phyloP scores from a whole-genome alignment of 192 early-diverging fungal species.

The Mortierella alpina region DNA sequence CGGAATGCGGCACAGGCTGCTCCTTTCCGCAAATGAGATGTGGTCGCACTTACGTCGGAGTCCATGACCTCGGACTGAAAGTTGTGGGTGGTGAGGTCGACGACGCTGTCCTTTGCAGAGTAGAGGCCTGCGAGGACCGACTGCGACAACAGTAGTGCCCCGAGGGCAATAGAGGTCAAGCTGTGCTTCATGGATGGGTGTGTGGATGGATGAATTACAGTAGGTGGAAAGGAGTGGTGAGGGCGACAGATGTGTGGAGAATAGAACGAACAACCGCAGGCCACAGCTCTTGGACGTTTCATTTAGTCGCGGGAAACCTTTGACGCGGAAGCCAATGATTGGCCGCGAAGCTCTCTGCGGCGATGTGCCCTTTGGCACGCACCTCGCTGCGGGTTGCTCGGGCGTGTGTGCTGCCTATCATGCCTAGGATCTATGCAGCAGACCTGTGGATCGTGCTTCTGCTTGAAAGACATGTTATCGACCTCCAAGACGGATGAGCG shows the following conservation, averaged over 20 bases:
- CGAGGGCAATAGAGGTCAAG: slow-evolving; percentile 47
- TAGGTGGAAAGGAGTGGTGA: background rate
- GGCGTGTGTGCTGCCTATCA: too few relatives aligned
- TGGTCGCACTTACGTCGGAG: slow-evolving; percentile 61
- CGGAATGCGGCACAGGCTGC: background rate
- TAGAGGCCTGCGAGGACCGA: slow-evolving; percentile 63
- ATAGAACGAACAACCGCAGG: background rate
- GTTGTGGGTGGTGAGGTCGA: slow-evolving; percentile 64
- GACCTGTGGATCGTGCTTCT: too few relatives aligned
- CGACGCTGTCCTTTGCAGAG: slow-evolving; percentile 58
- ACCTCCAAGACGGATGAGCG: too few relatives aligned
- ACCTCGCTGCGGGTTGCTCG: background rate
- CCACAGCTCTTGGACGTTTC: background rate
- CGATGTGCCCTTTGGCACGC: background rate
- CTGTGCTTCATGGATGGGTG: slow-evolving; percentile 39
- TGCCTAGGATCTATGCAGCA: too few relatives aligned
- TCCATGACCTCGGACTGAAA: slow-evolving; percentile 77
- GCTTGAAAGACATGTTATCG: too few relatives aligned
- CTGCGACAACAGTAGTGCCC: slow-evolving; percentile 46
- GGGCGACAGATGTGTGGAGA: slow-evolving; percentile 15
- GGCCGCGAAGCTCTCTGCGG: slow-evolving; percentile 3
- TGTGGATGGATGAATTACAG: background rate
- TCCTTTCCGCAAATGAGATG: background rate
- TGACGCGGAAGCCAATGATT: slow-evolving; percentile 49
- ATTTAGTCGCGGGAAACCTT: background rate